Conservation (phyloP, 1,139 yeast genomes). For the Spathaspora sp. region DNA sequence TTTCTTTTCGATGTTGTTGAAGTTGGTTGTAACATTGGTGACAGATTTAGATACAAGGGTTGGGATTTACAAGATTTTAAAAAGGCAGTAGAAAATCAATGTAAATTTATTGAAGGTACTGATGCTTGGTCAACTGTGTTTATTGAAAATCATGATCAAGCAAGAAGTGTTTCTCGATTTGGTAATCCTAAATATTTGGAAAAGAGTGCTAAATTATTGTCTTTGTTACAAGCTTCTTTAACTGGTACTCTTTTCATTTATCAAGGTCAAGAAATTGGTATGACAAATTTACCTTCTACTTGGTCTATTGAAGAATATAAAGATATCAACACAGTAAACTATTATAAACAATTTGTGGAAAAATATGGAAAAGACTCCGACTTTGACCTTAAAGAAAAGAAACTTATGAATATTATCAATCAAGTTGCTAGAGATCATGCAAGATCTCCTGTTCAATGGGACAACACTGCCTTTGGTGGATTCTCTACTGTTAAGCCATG, state of each 20-base stretch:
- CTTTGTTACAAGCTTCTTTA: slow-evolving; percentile 45
- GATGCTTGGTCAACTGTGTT: slow-evolving; percentile 64
- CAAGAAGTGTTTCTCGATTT: slow-evolving; percentile 53
- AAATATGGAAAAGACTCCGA: slow-evolving; percentile 29
- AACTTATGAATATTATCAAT: slow-evolving; percentile 33
- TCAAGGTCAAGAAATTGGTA: slow-evolving; percentile 64
- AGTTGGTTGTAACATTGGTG: slow-evolving; percentile 36
- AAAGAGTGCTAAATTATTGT: slow-evolving; percentile 48
- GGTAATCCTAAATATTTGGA: slow-evolving; percentile 41
- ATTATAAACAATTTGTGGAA: slow-evolving; percentile 35
- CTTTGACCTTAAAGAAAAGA: slow-evolving; percentile 24
- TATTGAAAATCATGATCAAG: slow-evolving; percentile 60
- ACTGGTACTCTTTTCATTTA: slow-evolving; percentile 59
- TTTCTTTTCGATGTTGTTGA: slow-evolving; percentile 50
- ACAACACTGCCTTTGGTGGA: slow-evolving; percentile 42
- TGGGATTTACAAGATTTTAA: slow-evolving; percentile 45
- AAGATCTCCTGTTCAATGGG: slow-evolving; percentile 64
- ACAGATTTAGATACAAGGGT: slow-evolving; percentile 34
- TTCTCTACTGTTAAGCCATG: slow-evolving; percentile 53
- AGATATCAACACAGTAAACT: slow-evolving; percentile 50
- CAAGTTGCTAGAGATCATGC: slow-evolving; percentile 53
- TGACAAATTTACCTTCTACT: slow-evolving; percentile 45
- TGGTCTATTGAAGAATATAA: slow-evolving; percentile 53
- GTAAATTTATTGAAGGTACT: slow-evolving; percentile 43
- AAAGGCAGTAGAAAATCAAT: slow-evolving; percentile 34